A percentile compares a stretch with the other conserved stretches of the same genome.
These are phyloP conservation scores for Lecanosticta acicola DNA, from an alignment of 2,329 filamentous ascomycete species.

Conservation along the genomic window DNA sequence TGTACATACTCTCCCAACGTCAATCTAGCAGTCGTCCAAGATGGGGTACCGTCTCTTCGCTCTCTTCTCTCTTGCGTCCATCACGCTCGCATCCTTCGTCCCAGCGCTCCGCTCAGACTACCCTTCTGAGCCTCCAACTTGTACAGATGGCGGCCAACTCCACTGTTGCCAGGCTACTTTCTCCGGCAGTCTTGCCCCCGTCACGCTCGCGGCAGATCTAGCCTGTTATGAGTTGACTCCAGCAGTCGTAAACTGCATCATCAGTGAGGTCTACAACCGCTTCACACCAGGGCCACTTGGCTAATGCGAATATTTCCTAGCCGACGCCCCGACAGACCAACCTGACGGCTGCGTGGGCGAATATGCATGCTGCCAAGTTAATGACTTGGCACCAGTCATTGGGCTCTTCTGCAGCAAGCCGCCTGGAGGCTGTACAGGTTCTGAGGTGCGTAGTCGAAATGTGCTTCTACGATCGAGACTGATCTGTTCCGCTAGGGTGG, in stretches of 20 bases:
- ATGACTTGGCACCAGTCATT: conserved; percentile 10
- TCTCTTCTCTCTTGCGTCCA: too few relatives aligned
- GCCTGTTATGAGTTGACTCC: conserved; percentile 20
- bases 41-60: too few relatives aligned
- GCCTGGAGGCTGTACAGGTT: conserved; percentile 13
- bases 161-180: conserved; percentile 17
- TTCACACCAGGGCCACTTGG: too few relatives aligned
- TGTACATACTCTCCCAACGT: too few relatives aligned
- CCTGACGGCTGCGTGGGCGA: conserved; percentile 10
- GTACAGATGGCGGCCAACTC: conserved; percentile 16
- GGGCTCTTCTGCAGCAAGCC: conserved; percentile 19
- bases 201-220: conserved; percentile 10
- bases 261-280: conserved; percentile 9
- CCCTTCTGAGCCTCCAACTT: too few relatives aligned
- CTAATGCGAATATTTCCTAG: conserved; percentile 1
- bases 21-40: too few relatives aligned
- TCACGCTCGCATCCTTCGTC: too few relatives aligned
- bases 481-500: neutral
- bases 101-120: too few relatives aligned
- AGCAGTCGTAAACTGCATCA: conserved; percentile 18
- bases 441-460: conserved; percentile 8
- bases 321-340: conserved; percentile 8
- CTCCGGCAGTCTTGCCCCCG: conserved; percentile 7
- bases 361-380: conserved; percentile 18
- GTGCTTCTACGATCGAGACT: neutral